A percentile compares a stretch with the other conserved stretches of the same genome.
These are phyloP conservation scores for Mycena rosella DNA, from an alignment of 768 basidiomycete genomes.

Conservation along the genomic window DNA sequence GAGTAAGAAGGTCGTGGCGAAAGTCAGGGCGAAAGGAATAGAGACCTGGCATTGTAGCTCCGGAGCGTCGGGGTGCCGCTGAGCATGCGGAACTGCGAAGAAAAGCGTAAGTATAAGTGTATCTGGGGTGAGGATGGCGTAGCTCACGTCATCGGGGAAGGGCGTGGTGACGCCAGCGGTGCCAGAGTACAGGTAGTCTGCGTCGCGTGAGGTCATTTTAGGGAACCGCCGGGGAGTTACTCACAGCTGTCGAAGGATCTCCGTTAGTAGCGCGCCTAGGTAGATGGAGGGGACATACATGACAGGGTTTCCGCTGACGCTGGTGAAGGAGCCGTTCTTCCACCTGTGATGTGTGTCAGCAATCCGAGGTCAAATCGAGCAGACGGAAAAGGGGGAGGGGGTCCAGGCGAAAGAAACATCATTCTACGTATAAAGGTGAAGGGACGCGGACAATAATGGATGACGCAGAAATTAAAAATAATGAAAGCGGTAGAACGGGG, in stretches of 20 bases:
- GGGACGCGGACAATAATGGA: no score
- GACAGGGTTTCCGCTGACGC: constrained; percentile 50
- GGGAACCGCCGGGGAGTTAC: constrained; percentile 11
- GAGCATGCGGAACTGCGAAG: constrained; percentile 62
- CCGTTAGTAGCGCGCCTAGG: neutral
- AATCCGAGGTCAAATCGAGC: neutral
- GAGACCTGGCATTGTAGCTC: constrained; percentile 46
- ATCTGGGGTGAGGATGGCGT: neutral
- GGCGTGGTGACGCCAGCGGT: constrained; percentile 61
- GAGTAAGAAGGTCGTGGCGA: no score
- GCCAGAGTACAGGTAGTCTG: constrained; percentile 65
- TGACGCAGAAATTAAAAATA: no score
- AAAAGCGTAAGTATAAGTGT: constrained; percentile 12
- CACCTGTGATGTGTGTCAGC: constrained; percentile 46
- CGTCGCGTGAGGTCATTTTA: neutral
- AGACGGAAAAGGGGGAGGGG: neutral
- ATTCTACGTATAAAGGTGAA: no score
- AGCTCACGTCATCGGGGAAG: no score
- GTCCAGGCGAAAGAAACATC: no score
- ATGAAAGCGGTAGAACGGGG: no score
- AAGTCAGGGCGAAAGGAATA: no score
- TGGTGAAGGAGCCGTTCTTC: constrained; percentile 62
- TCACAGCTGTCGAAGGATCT: constrained; percentile 34
- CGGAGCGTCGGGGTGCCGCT: no score
- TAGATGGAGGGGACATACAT: constrained; percentile 42